Base-by-base conservation (phyloP, 2,329 filamentous ascomycete genomes). In the Alternaria postmessia region DNA sequence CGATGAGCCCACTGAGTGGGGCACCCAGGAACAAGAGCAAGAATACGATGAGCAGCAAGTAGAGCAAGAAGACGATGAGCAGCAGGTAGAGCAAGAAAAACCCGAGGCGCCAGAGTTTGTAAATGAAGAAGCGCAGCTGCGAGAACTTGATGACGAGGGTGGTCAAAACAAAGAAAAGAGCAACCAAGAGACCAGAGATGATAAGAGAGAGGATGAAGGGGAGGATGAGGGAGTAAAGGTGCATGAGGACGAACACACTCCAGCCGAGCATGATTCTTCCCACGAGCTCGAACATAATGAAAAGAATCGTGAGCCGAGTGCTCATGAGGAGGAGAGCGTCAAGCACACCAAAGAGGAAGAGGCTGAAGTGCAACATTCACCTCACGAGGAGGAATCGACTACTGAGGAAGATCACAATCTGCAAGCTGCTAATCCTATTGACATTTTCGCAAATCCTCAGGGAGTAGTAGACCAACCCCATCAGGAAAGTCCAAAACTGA, bases 1-100 rank as follows among this genome's bases (percentile, higher is more conserved):
- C 24, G 69, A 70, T 32, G 61, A 67, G 9, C 48, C 43, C 51
- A 63, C 64, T 14, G 67, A 72, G 18, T 73, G 69, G 70, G 70
- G 65, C 7, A 64, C 65, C n/a, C 62, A 63, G 14, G 63, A 66
- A 24, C 53, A 63, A 22, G 49, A 59, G 12, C 26, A 58, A 22
- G 47, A 46, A 12, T 54, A 61, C 5, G 59, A 20, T 11, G 61
- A 62, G 26, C 49, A 58, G 30, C 43, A 30, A 30, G 51, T 7
- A 49, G 55, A 52, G 22, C 12, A 26, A 16, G 36, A 7, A 4
- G 20, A 61, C 5, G 59, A 18, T 11, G 61, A 62, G 26, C 49
- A 58, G 30, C 43, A 30, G 22, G 51, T 7, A 49, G 55, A 52
- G 22, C 14, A 26, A 16, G 36, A 7, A 4, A 39, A 54, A 22